phyloP scores from a whole-genome alignment of 1,284 basidiomycete species.

The Testicularia cyperi region DNA sequence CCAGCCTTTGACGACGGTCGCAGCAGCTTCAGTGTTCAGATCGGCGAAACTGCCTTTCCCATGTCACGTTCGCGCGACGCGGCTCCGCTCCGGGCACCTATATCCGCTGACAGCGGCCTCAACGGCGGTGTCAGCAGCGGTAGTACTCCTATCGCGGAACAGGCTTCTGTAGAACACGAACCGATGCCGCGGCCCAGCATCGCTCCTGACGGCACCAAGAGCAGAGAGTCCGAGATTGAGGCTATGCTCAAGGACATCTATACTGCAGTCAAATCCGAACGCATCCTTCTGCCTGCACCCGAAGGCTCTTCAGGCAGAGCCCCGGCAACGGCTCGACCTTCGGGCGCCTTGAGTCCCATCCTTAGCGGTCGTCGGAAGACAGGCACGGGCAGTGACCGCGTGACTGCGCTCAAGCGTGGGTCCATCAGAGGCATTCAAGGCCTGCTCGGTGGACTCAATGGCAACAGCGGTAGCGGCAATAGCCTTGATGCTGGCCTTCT shows the following conservation, averaged over 20 bases:
- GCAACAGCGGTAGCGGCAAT: not conserved
- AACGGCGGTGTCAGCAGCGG: not conserved
- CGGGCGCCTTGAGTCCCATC: constrained; percentile 10
- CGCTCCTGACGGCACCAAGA: constrained; percentile 1
- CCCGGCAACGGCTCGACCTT: constrained; percentile 9
- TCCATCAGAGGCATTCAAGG: constrained; percentile 83
- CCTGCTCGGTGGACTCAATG: constrained; percentile 65
- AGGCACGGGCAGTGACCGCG: constrained; percentile 61
- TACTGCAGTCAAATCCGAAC: constrained; percentile 81
- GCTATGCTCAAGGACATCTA: constrained; percentile 77
- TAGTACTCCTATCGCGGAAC: no score
- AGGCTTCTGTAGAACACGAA: no score
- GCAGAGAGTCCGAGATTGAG: constrained; percentile 24
- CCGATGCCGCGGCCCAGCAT: not conserved
- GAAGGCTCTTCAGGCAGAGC: constrained; percentile 12
- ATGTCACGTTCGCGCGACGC: not conserved
- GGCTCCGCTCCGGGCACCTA: not conserved
- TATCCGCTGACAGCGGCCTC: not conserved
- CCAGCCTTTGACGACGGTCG: constrained; percentile 24
- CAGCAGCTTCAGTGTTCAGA: constrained; percentile 23
- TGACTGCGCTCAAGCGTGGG: constrained; percentile 79
- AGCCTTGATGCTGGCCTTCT: not conserved
- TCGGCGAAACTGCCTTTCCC: not conserved
- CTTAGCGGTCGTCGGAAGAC: constrained; percentile 11
- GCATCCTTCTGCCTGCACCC: constrained; percentile 76